Base-by-base conservation (phyloP, 2,329 filamentous ascomycete genomes). In the Fusarium nanum region DNA sequence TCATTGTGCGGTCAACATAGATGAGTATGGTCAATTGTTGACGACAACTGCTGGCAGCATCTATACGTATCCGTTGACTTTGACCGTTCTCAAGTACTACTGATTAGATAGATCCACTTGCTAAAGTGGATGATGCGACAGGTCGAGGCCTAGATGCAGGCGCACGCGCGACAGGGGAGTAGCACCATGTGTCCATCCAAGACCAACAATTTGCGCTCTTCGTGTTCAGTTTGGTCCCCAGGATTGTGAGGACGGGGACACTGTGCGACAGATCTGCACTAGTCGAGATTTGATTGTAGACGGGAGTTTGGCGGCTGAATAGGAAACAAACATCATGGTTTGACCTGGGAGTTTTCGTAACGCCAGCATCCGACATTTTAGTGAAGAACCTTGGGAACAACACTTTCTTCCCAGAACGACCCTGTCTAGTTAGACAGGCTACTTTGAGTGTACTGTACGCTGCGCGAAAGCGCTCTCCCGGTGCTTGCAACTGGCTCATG, bases 201-300 rank as follows among this genome's bases (percentile, higher is more conserved):
- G 54, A 49, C 56, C 58, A 64, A 66, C 45, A 63, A 66, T 66
- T 58, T 64, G 64, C 56, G 53, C 55, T 58, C 60, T 73, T 74
- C 68, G 72, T 74, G 72, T 74, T 74, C 70, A 74, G 66, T 72
- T 74, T 60, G 60, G 65, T 72, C 69, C 56, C 67, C 40, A 70
- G 60, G 44, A 65, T 40, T 52, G 34, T 53, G 57, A 59, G 48
- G 55, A 60, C 32, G 60, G 62, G 59, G 48, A 67, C 66, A 75
- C 67, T 72, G 73, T 75, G 73, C 69, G 50, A 75, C 73, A 75
- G 73, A 75, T 75, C 71, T 75, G 49, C 73, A 70, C 73, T 75
- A 75, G 62, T 60, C 68, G 72, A 75, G 59, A 75, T 75, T 75
- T 73, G 73, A 75, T 73, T 75, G 67, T 50, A 66, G 71, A 75